Base-by-base conservation (phyloP, 1,284 basidiomycete genomes). In the Naganishia cerealis region DNA sequence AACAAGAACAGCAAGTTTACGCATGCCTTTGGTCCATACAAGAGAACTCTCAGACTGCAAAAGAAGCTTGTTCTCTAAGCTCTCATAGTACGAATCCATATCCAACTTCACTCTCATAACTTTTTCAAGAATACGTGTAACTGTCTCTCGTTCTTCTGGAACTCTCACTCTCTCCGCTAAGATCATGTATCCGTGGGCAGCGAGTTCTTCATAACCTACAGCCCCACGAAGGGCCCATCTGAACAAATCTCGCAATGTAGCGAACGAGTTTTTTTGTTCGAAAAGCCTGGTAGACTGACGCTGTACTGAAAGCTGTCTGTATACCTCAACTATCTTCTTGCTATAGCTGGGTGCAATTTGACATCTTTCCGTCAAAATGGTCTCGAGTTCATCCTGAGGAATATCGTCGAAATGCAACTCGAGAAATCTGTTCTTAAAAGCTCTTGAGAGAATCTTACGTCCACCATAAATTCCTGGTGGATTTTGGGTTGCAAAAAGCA, bases 321-420 rank as follows among this genome's bases (percentile, higher is more conserved):
- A 99, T 21, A 99, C 95, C 43, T 83, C 83, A 55, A 99, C 95
- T 68, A 99, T 97, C 71, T 87, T 87, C 73, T 89, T 88, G 5
- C 91, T 92, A 76, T 97, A 95, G 0, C 92, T 92, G 0, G 93
- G 94, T 0, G 94, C 91, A 69, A 97, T 96, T 50, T 85, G 87
- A 77, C 92, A 94, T 65, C 92, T 85, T 75, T 93, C 88, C 74
- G 89, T 92, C 15, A 97, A 82, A 72, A 99, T 99, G 0, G 88
- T 90, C 81, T 98, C 92, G 40, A 99, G 84, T 79, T 99, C 96
- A 15, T 85, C 85, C 78, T 95, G 91, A 0, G 96, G 96, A 0
- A 99, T 95, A 73, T 99, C 96, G 72, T 93, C 90, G 77, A 99
- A 99, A 78, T 99, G 94, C 42, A 99, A 90, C 80, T 99, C 96